phyloP scores from a whole-genome alignment of 352 stramenopile species.

The Thalassiosira mediterranea region DNA sequence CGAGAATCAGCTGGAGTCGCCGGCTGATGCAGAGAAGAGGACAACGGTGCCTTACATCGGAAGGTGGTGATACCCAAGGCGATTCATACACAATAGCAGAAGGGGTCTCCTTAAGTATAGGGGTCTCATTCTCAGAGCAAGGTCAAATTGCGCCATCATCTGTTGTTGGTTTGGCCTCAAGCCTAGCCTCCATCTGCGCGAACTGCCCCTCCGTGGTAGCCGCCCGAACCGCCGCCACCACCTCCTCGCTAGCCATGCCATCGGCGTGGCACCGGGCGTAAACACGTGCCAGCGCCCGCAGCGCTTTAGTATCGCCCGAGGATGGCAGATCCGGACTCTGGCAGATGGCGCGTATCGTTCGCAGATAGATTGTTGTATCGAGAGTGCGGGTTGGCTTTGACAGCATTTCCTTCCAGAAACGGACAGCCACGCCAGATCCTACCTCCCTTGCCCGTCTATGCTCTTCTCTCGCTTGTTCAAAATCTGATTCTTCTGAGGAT shows the following conservation, averaged over 20 bases:
- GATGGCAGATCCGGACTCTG: slow-evolving; percentile 29
- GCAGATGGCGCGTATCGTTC: slow-evolving; percentile 26
- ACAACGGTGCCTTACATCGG: slow-evolving; percentile 40
- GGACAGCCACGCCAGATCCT: slow-evolving; percentile 37
- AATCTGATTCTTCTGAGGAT: neutral
- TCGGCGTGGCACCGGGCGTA: slow-evolving; percentile 28
- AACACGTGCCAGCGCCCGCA: slow-evolving; percentile 9
- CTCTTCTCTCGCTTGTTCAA: neutral
- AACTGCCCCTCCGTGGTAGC: slow-evolving; percentile 33
- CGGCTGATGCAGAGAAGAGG: slow-evolving; percentile 58
- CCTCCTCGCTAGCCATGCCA: slow-evolving; percentile 28
- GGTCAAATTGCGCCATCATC: too few relatives aligned
- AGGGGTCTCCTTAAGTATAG: too few relatives aligned
- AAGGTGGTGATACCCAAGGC: slow-evolving; percentile 34
- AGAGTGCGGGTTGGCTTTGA: slow-evolving; percentile 3
- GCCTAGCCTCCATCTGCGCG: too few relatives aligned
- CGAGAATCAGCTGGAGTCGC: slow-evolving; percentile 23
- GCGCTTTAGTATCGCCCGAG: neutral
- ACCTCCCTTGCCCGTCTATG: slow-evolving; percentile 29
- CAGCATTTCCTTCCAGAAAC: slow-evolving; percentile 31
- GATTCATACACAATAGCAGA: too few relatives aligned
- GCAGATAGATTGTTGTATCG: slow-evolving; percentile 24
- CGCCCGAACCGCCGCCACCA: slow-evolving; percentile 14
- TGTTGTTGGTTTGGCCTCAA: too few relatives aligned
- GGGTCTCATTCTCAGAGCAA: too few relatives aligned